Conservation (phyloP, 345 rosid genomes). For the Triadica sebifera region DNA sequence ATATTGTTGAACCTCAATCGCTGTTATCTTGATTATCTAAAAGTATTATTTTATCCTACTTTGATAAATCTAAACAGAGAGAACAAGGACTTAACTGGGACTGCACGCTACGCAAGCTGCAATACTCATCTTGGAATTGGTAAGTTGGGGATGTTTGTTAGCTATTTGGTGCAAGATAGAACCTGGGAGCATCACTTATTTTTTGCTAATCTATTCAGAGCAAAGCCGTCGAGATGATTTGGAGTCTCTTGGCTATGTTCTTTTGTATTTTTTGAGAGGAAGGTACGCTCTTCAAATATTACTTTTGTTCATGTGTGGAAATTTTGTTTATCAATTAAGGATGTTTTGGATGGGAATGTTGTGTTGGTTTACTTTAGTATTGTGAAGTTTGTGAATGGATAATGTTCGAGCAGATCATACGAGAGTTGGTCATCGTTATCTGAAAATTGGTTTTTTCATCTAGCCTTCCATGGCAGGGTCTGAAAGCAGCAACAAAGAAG, state of each 20-base stretch:
- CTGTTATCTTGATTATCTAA: background rate
- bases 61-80: slow-evolving; percentile 49
- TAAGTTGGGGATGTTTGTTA: slow-evolving; percentile 27
- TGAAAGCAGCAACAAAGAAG: no score
- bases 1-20: background rate
- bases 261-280: slow-evolving; percentile 66
- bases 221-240: slow-evolving; percentile 59
- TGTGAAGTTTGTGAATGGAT: background rate
- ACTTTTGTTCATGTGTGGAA: background rate
- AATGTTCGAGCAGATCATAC: background rate
- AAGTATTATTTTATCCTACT: background rate
- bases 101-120: slow-evolving; percentile 95
- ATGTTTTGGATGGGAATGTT: no score
- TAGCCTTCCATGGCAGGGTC: no score
- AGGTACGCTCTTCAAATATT: slow-evolving; percentile 43
- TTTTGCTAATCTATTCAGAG: slow-evolving; percentile 26
- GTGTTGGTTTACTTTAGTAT: background rate
- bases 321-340: background rate
- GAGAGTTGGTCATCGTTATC: background rate
- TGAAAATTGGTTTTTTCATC: slow-evolving; percentile 1
- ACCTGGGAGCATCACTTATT: background rate
- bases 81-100: slow-evolving; percentile 90
- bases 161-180: background rate
- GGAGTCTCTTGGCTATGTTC: slow-evolving; percentile 56
- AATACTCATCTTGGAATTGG: slow-evolving; percentile 99